These are phyloP conservation scores for Pythium biforme DNA, from an alignment of 352 stramenopile species.

Conservation along the genomic window DNA sequence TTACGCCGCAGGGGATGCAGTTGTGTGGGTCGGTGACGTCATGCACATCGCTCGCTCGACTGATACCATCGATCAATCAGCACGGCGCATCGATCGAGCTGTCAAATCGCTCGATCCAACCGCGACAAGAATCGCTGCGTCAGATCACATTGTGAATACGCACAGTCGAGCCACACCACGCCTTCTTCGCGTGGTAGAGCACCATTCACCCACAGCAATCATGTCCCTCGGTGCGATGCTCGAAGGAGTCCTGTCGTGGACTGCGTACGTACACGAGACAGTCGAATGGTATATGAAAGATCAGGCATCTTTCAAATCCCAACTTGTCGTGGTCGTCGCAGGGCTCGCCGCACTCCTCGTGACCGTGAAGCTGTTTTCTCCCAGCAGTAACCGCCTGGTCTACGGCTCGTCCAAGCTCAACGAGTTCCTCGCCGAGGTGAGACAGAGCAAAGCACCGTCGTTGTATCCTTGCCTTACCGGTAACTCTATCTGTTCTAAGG, in stretches of 20 bases:
- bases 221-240: neutral
- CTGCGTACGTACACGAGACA: neutral
- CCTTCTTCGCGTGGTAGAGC: too few relatives aligned
- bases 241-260: neutral
- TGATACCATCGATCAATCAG: neutral
- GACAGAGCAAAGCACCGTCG: conserved; percentile 2
- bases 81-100: neutral
- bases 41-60: neutral
- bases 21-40: too few relatives aligned
- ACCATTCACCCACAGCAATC: too few relatives aligned
- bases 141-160: too few relatives aligned
- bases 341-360: neutral
- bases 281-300: too few relatives aligned
- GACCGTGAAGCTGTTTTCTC: neutral
- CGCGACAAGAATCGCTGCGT: too few relatives aligned
- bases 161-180: too few relatives aligned
- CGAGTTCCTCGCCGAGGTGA: conserved; percentile 49
- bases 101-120: too few relatives aligned
- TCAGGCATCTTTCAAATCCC: too few relatives aligned
- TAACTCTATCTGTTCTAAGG: too few relatives aligned
- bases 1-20: neutral
- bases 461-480: too few relatives aligned
- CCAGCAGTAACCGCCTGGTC: conserved; percentile 46
- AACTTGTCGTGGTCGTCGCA: neutral
- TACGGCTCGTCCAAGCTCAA: conserved; percentile 62